Conservation (phyloP, 257 asterid genomes). For the Verbascum thapsus region DNA sequence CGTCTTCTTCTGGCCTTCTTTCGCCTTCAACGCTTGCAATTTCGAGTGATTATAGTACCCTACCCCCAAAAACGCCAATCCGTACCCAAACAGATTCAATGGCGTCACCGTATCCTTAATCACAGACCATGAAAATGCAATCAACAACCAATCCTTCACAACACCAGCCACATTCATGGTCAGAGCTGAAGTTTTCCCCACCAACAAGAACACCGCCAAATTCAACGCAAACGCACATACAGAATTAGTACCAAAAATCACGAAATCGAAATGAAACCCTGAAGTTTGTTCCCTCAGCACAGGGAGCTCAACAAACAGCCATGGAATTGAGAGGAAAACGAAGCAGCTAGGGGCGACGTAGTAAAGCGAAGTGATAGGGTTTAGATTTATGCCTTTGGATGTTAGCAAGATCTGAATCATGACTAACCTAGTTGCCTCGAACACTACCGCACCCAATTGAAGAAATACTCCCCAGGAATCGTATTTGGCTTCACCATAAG, state of each 20-base stretch:
- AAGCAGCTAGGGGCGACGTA: conserved; percentile 77
- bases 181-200: conserved; percentile 81
- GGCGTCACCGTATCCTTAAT: conserved; percentile 76
- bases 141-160: conserved; percentile 73
- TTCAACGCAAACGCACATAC: conserved; percentile 74
- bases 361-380: conserved; percentile 72
- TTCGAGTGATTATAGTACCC: conserved; percentile 67
- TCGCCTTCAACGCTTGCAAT: conserved; percentile 72
- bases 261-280: conserved; percentile 46
- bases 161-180: conserved; percentile 88
- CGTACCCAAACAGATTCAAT: conserved; percentile 65
- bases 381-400: conserved; percentile 62
- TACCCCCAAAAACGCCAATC: conserved; percentile 72
- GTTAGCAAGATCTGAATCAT: conserved; percentile 72
- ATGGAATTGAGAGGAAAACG: conserved; percentile 54
- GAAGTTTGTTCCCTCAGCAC: conserved; percentile 36
- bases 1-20: conserved; percentile 56
- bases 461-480: conserved; percentile 75
- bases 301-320: conserved; percentile 68
- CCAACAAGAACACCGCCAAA: conserved; percentile 71
- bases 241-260: conserved; percentile 67
- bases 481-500: conserved; percentile 77
- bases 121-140: conserved; percentile 87
- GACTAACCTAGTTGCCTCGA: conserved; percentile 76
- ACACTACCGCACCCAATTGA: conserved; percentile 62